Evolutionary conservation across 352 stramenopile species (phyloP).

Genomic region (Elongisporangium anandrum): DNA sequence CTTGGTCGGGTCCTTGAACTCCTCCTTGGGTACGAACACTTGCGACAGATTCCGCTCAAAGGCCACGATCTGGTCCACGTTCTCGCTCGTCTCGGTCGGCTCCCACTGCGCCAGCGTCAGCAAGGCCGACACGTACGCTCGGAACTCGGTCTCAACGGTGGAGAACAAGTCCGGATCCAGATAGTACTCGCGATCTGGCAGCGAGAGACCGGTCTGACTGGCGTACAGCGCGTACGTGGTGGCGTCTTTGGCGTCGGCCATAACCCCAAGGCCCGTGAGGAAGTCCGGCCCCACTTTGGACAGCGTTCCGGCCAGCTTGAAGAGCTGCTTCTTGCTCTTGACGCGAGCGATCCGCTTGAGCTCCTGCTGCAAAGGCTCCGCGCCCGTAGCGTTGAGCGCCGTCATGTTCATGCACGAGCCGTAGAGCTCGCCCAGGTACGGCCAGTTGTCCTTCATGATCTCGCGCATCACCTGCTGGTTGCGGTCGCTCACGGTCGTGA

Average conservation of each 20-base stretch:
- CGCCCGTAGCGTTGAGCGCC: constrained; percentile 35
- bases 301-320: constrained; percentile 48
- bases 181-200: constrained; percentile 92
- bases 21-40: constrained; percentile 85
- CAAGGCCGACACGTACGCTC: constrained; percentile 70
- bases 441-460: constrained; percentile 38
- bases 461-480: constrained; percentile 23
- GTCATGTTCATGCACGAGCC: constrained; percentile 63
- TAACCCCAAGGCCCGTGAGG: constrained; percentile 72
- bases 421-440: constrained; percentile 50
- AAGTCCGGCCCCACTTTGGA: constrained; percentile 59
- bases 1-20: constrained; percentile 80
- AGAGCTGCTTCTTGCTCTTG: constrained; percentile 32
- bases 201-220: constrained; percentile 75
- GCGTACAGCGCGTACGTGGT: constrained; percentile 81
- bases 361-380: constrained; percentile 20
- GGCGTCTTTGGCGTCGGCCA: constrained; percentile 80
- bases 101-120: constrained; percentile 59
- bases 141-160: constrained; percentile 63
- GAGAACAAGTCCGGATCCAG: constrained; percentile 83
- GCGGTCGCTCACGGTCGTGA: constrained; percentile 17
- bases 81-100: constrained; percentile 14
- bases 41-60: constrained; percentile 85
- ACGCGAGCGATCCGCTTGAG: constrained; percentile 32
- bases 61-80: constrained; percentile 60